Base-by-base conservation (phyloP, 2,329 filamentous ascomycete species). In the Orbilia ellipsospora region DNA sequence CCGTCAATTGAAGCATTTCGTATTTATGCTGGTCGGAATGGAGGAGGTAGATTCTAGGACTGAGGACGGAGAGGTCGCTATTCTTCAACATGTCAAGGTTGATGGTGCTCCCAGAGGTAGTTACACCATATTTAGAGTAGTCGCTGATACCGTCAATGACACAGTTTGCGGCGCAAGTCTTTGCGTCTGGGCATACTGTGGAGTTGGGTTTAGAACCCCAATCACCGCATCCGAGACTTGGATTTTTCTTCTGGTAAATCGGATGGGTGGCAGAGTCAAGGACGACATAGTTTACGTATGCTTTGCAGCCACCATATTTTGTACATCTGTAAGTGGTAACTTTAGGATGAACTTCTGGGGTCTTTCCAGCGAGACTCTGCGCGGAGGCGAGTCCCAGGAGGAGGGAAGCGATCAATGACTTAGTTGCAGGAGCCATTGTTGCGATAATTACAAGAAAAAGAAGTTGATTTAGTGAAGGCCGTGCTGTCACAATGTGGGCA, bases 321-420 rank as follows among this genome's bases (percentile, higher is more conserved):
- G 86, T 87, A 81, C 86, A 88, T 74, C 85, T 83, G 80, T 83
- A 87, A 1, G 86, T 88, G 2, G 82, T 83, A 61, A 88, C 80
- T 78, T 83, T 83, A 36, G 86, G 86, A 64, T 88, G 86, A 23
- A 83, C 82, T 78, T 88, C 86, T 4, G 83, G 81, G 8, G 79
- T 80, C 23, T 80, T 80, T 31, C 82, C 82, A 72, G 83, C 82
- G n/a, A 82, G 81, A n/a, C 81, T 81, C 77, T 85, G 84, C 4
- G 81, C 83, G 50, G 80, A 66, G n/a, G 78, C 77, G n/a, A 82
- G 76, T 18, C 80, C 77, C 28, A 79, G 57, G 51, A 81, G 65
- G 59, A 69, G 57, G 36, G 67, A 72, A 40, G 52, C 12, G 81
- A 78, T 45, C 28, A 75, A 48, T 44, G 59, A 44, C 48, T 51